Evolutionary conservation across 2,329 filamentous ascomycete genomes (phyloP), one percentile per base, ranked within the genome.

Genomic region (Apiospora kogelbergensis): DNA sequence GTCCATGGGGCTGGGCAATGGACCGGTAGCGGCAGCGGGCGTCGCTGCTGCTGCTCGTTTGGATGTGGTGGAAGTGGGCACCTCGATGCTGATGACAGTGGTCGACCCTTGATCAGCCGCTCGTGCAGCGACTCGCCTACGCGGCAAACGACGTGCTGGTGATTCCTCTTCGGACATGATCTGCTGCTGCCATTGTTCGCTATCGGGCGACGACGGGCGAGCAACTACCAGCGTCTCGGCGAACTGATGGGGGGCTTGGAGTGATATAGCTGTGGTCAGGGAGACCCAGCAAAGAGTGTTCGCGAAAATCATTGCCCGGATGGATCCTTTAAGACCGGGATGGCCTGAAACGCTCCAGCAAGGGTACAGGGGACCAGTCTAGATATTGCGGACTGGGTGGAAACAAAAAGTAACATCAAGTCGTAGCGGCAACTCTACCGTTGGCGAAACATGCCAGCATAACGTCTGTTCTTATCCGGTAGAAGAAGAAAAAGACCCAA

Each of bases 1-100:
- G 74, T 94, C 92, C 75, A 93, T 93, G 2, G 91, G 86, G 13
- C 80, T 87, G 0, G 91, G 92, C 53, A 91, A 80, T 6, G 85
- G 81, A 66, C 80, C 81, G 1, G 79, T 71, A 1, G 74, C 74
- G 24, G 75, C 78, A 1, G 79, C 74, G 40, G 77, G 76, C 2
- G 77, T 69, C 24, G 73, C 71, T 1, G 79, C 48, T 5, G 70
- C 65, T n/a, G 53, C 30, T 60, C 53, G 53, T 20, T 72, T 66
- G 2, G 69, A 33, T 15, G 65, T 65, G 20, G 78, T 80, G 26
- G 76, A 73, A 11, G 76, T 76, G 44, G 77, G 75, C 41, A 76
- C 74, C 65, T 75, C 71, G 44, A 80, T 75, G 37, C 74, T 70
- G 26, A 81, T 73, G 6, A 80, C 80, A 42, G 76, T 77, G 0